Evolutionary conservation across 2,329 filamentous ascomycete genomes (phyloP).

Genomic region (Ophiostoma tasmaniense): DNA sequence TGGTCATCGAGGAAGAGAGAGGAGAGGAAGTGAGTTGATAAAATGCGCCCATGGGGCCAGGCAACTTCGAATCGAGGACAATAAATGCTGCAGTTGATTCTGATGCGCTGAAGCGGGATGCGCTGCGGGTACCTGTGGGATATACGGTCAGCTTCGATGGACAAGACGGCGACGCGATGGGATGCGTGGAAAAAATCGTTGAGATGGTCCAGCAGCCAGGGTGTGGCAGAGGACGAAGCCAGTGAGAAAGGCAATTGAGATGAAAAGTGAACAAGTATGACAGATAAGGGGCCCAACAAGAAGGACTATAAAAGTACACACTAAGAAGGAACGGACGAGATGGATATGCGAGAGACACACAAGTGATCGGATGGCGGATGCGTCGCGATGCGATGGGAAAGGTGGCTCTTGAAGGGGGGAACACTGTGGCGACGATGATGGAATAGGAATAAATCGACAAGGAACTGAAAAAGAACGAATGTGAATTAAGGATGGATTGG

Average conservation of each 20-base stretch:
- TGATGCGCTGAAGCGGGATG: neutral
- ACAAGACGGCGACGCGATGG: conserved; percentile 1
- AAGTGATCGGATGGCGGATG: neutral
- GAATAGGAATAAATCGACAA: neutral
- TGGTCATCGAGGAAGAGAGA: conserved; percentile 6
- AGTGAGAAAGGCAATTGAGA: conserved; percentile 21
- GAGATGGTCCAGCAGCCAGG: neutral
- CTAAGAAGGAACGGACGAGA: neutral
- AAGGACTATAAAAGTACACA: neutral
- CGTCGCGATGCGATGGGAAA: conserved; percentile 14
- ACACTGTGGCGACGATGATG: neutral
- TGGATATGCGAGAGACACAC: neutral
- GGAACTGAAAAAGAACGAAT: neutral
- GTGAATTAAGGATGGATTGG: neutral
- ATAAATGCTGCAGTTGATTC: neutral
- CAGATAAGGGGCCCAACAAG: neutral
- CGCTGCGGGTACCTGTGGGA: neutral
- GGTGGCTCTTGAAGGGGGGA: conserved; percentile 7
- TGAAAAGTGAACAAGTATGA: neutral
- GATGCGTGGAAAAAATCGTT: neutral
- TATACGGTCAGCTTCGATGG: neutral
- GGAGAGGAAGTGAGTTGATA: conserved; percentile 6
- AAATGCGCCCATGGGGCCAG: conserved; percentile 32
- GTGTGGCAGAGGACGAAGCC: conserved; percentile 16
- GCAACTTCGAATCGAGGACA: neutral